Conservation (phyloP, 139 green algal species). For the Pleodorina starrii region DNA sequence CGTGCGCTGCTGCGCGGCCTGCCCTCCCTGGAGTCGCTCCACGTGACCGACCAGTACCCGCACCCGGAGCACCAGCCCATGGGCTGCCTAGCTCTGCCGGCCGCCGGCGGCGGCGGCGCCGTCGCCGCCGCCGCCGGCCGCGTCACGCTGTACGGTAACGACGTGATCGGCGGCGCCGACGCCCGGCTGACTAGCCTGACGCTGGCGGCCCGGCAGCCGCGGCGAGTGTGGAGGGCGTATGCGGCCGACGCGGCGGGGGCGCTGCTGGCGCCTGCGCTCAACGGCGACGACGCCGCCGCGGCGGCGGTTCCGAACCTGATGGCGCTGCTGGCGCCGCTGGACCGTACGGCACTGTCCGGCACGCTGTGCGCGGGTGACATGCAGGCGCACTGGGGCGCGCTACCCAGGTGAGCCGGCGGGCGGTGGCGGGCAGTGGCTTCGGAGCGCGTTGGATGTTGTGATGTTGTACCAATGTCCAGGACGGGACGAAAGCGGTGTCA, state of each 20-base stretch:
- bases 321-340: not conserved
- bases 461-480: too few species aligned
- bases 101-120: not conserved
- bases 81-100: not conserved
- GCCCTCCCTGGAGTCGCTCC: conserved; percentile 31
- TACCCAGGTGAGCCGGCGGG: too few species aligned
- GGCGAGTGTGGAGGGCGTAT: not conserved
- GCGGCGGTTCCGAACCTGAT: not conserved
- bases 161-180: not conserved
- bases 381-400: not conserved
- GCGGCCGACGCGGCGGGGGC: not conserved
- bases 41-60: conserved; percentile 24
- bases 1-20: conserved; percentile 1
- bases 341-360: not conserved
- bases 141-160: not conserved
- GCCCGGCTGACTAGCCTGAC: conserved; percentile 14
- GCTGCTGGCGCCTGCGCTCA: not conserved
- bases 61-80: not conserved
- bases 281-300: not conserved
- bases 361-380: not conserved
- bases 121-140: not conserved
- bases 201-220: not conserved
- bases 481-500: too few species aligned
- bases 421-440: too few species aligned
- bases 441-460: too few species aligned